phyloP scores from a whole-genome alignment of 352 stramenopile species.

The Pythium vanterpoolii region DNA sequence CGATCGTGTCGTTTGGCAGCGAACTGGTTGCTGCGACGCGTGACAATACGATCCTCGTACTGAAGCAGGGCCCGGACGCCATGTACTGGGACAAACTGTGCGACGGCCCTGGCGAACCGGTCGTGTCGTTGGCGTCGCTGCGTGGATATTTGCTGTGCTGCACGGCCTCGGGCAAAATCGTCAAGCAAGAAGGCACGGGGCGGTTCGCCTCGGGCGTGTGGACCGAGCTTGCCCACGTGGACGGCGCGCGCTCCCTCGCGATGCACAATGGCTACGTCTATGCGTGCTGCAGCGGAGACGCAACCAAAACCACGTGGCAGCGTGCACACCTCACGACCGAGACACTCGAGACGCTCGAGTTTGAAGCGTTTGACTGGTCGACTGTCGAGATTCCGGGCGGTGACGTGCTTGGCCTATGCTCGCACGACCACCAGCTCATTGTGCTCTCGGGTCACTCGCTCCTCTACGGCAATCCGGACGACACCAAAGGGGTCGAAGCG shows the following conservation, averaged over 20 bases:
- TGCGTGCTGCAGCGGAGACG: slow-evolving; percentile 28
- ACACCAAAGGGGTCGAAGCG: slow-evolving; percentile 33
- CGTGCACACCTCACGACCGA: slow-evolving; percentile 44
- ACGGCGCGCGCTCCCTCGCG: slow-evolving; percentile 42
- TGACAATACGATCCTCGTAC: slow-evolving; percentile 49
- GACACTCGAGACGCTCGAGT: slow-evolving; percentile 48
- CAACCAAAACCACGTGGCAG: slow-evolving; percentile 33
- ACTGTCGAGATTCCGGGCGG: slow-evolving; percentile 17
- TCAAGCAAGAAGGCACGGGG: slow-evolving; percentile 63
- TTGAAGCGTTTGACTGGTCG: slow-evolving; percentile 48
- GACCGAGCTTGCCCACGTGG: slow-evolving; percentile 46
- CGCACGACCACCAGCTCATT: slow-evolving; percentile 74
- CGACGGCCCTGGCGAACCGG: slow-evolving; percentile 32
- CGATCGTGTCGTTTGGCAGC: slow-evolving; percentile 74
- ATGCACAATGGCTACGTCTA: slow-evolving; percentile 80
- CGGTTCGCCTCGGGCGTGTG: slow-evolving; percentile 59
- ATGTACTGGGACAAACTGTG: slow-evolving; percentile 54
- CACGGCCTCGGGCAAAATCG: slow-evolving; percentile 52
- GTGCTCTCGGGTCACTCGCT: slow-evolving; percentile 45
- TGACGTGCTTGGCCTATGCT: slow-evolving; percentile 53
- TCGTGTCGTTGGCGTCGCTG: slow-evolving; percentile 66
- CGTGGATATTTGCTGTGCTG: slow-evolving; percentile 62
- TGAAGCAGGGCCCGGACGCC: slow-evolving; percentile 37
- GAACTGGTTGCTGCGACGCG: slow-evolving; percentile 59
- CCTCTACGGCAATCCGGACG: slow-evolving; percentile 33